Evolutionary conservation across 805 yeast genomes (phyloP).

Genomic region (Suhomyces tanzawaensis): DNA sequence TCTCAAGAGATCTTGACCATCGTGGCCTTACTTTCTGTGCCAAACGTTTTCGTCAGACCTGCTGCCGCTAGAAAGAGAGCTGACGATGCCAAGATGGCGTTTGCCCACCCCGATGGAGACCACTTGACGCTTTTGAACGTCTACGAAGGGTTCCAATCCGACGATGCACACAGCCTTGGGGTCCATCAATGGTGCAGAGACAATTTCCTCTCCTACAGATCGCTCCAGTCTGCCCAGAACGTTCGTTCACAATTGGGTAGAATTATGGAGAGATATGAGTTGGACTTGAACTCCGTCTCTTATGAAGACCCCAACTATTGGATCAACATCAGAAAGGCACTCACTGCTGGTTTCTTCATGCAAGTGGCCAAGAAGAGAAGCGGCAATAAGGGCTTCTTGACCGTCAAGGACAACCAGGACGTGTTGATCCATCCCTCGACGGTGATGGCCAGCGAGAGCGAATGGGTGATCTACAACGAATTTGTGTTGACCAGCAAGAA

Average conservation of each 20-base stretch:
- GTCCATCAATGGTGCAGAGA: slow-evolving; percentile 87
- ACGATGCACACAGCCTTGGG: slow-evolving; percentile 67
- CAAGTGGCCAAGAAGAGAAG: slow-evolving; percentile 92
- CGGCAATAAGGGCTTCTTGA: slow-evolving; percentile 74
- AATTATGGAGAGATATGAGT: slow-evolving; percentile 77
- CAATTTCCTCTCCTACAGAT: slow-evolving; percentile 78
- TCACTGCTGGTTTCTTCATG: slow-evolving; percentile 95
- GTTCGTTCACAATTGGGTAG: slow-evolving; percentile 82
- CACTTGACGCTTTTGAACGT: slow-evolving; percentile 89
- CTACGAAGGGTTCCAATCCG: slow-evolving; percentile 75
- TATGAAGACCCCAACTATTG: slow-evolving; percentile 59
- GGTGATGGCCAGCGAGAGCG: slow-evolving; percentile 81
- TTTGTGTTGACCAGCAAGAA: slow-evolving; percentile 91
- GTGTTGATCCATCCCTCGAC: slow-evolving; percentile 93
- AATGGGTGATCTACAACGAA: slow-evolving; percentile 94
- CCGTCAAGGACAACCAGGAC: slow-evolving; percentile 95
- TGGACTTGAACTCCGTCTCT: slow-evolving; percentile 69
- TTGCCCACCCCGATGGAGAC: slow-evolving; percentile 94
- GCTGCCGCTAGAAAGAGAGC: slow-evolving; percentile 83
- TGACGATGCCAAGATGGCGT: slow-evolving; percentile 81
- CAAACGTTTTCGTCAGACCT: slow-evolving; percentile 93
- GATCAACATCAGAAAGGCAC: slow-evolving; percentile 78
- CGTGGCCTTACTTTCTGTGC: slow-evolving; percentile 88
- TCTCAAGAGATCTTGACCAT: slow-evolving; percentile 85
- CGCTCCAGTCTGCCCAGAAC: slow-evolving; percentile 80